Evolutionary conservation across 768 basidiomycete species (phyloP), one percentile per base, ranked within the genome.

Genomic region (Mycena latifolia): DNA sequence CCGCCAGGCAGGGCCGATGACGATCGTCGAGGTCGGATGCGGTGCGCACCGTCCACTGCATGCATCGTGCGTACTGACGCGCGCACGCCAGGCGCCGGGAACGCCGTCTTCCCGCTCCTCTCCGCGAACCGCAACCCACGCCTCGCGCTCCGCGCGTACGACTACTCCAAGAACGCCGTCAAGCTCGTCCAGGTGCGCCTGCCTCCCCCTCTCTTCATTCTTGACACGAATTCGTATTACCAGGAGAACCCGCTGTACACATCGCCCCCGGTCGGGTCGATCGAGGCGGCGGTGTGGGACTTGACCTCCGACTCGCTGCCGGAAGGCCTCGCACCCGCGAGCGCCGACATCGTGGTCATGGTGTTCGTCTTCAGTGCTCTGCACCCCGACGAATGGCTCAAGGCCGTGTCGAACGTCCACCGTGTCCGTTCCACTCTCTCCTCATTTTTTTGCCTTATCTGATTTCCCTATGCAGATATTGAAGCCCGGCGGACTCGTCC

Each of bases 331-430:
- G 78, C 81, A 33, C 88, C 89, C 11, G 86, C 79, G 20, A 88
- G 86, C n/a, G 90, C 96, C 15, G 95, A 99, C 73, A 89, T 99
- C 43, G 82, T 93, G 31, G 88, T 96, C n/a, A 86, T 98, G 59
- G 92, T 99, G 35, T 99, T 97, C 73, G 96, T 99, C 22, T 79
- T 99, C 63, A 95, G 93, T 58, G 98, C 98, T 0, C 81, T 99
- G 27, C 95, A 98, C 74, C 98, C 98, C 2, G 80, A 88, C 55
- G 98, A 99, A 82, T 99, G 98, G 98, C 78, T 79, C 2, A 85
- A 83, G 45, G 96, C 96, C 2, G 82, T 98, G 33, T 78, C 84
- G 20, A 99, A 99, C 74, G 85, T 96, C 2, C 87, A 92, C 69
- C 84, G 83, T 73, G 94, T 95, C 60, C 35, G 84, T 68, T 14